Percentiles rank a stretch among this genome's conserved stretches.
phyloP scores from a whole-genome alignment of 2,329 filamentous ascomycete genomes.

The Xylaria sp. region DNA sequence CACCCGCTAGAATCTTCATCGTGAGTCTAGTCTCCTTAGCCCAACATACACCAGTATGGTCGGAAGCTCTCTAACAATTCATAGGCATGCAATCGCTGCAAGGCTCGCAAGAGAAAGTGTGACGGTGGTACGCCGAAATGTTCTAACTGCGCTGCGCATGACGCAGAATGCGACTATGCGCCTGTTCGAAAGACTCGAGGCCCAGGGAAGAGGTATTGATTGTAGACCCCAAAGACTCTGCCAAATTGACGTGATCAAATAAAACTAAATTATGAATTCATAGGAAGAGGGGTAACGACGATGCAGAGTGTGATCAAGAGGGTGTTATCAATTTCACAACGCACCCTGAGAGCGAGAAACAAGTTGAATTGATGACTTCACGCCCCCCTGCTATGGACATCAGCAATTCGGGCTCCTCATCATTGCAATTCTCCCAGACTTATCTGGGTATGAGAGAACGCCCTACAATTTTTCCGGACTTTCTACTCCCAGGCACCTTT shows the following conservation, averaged over 20 bases:
- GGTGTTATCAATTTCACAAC: not conserved
- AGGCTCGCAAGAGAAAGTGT: slow-evolving; percentile 33
- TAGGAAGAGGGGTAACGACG: slow-evolving; percentile 12
- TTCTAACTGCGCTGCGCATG: slow-evolving; percentile 27
- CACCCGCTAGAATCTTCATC: slow-evolving; percentile 26
- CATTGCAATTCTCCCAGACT: not conserved
- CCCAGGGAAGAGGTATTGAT: slow-evolving; percentile 31
- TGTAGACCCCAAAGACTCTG: not conserved
- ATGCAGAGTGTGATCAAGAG: not conserved
- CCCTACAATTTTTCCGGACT: slow-evolving; percentile 25
- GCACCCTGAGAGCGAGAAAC: not conserved
- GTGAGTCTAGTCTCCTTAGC: slow-evolving; percentile 17
- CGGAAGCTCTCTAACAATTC: not conserved
- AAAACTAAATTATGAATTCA: slow-evolving; percentile 1
- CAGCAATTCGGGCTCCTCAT: not conserved
- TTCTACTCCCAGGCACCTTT: slow-evolving; percentile 24
- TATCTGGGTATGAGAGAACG: not conserved
- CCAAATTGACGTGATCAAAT: not conserved
- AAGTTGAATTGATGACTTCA: too few relatives aligned
- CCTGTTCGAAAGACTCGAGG: slow-evolving; percentile 29
- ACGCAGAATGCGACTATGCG: slow-evolving; percentile 33
- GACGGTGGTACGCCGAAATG: slow-evolving; percentile 31
- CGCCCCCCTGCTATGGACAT: not conserved
- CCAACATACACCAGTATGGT: not conserved
- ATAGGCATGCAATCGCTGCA: slow-evolving; percentile 35